Base-by-base conservation (phyloP, 2,329 filamentous ascomycete genomes). In the Pochonia chlamydosporia region DNA sequence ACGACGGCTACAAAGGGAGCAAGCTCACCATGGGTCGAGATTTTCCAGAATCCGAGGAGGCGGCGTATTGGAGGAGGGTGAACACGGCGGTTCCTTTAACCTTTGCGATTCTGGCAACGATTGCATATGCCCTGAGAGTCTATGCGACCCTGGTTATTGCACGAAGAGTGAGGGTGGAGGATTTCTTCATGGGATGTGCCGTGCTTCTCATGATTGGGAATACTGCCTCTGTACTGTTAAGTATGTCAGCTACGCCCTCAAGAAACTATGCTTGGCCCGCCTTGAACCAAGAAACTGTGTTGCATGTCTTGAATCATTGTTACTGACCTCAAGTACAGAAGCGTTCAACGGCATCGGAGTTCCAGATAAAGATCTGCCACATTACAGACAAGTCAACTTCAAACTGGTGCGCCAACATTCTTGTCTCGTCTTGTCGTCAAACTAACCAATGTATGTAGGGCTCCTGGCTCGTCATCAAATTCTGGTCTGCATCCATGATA, bases 401-500 rank as follows among this genome's bases (percentile, higher is more conserved):
- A 47, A 43, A 20, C 28, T 47, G 4, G 40, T 36, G 20, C 35
- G 13, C 33, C 8, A 10, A 6, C 33, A 7, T 5, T 25, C 18
- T 14, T 40, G n/a, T n/a, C n/a, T 13, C 23, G 20, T 25, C 39
- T 21, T 14, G 8, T 13, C 23, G 7, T 8, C 21, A 25, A n/a
- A 42, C 5, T 16, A 13, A 13, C n/a, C 18, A 25, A 24, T 42
- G 14, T 14, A 16, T 9, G 14, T 30, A 49, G 48, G 50, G 45
- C 40, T 50, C 50, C 3, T 52, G 50, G 50, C 48, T 52, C 11
- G 43, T 48, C n/a, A 46, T 40, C 18, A 52, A 52, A 24, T 50
- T 52, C n/a, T 50, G 45, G 36, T 44, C 44, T 3, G 24, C 41
- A 8, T 50, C 48, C 10, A 50, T 50, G 45, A 26, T 47, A 6